Evolutionary conservation across 2,329 filamentous ascomycete species (phyloP).

Genomic region (Cladosporium oxysporum): DNA sequence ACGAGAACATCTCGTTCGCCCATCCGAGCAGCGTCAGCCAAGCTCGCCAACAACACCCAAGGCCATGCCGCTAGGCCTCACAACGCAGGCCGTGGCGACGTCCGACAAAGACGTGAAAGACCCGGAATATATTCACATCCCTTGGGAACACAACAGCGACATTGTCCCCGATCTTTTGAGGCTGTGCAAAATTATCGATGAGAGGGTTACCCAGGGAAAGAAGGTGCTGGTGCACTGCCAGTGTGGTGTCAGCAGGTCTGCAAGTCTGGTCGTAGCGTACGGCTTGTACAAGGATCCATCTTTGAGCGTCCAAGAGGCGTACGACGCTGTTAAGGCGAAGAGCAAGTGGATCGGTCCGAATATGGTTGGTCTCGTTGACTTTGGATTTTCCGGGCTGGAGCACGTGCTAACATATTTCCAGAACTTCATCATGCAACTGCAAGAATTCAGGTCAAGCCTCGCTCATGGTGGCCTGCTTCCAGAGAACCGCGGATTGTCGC

Average conservation of each 20-base stretch:
- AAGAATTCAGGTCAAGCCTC: slow-evolving; percentile 67
- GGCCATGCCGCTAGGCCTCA: slow-evolving; percentile 48
- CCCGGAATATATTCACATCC: slow-evolving; percentile 84
- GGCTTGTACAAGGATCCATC: slow-evolving; percentile 77
- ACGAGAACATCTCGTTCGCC: slow-evolving; percentile 5
- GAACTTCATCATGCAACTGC: slow-evolving; percentile 83
- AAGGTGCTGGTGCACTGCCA: slow-evolving; percentile 82
- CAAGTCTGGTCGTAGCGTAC: slow-evolving; percentile 83
- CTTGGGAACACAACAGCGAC: slow-evolving; percentile 86
- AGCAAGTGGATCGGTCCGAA: slow-evolving; percentile 89
- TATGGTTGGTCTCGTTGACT: slow-evolving; percentile 53
- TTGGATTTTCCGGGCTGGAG: not conserved
- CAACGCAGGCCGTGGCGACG: slow-evolving; percentile 14
- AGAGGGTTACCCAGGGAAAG: slow-evolving; percentile 70
- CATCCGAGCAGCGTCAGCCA: slow-evolving; percentile 23
- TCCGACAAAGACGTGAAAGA: slow-evolving; percentile 46
- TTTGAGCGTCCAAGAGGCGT: slow-evolving; percentile 78
- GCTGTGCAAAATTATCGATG: slow-evolving; percentile 75
- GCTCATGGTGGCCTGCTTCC: slow-evolving; percentile 38
- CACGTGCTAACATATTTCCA: not conserved
- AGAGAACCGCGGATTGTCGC: slow-evolving; percentile 35
- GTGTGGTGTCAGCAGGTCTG: slow-evolving; percentile 81
- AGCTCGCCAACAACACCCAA: slow-evolving; percentile 54
- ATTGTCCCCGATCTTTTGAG: slow-evolving; percentile 75
- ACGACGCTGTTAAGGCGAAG: slow-evolving; percentile 75